These are phyloP conservation scores for Linum usitatissimum DNA, from an alignment of 345 rosid genomes.

Conservation along the genomic window DNA sequence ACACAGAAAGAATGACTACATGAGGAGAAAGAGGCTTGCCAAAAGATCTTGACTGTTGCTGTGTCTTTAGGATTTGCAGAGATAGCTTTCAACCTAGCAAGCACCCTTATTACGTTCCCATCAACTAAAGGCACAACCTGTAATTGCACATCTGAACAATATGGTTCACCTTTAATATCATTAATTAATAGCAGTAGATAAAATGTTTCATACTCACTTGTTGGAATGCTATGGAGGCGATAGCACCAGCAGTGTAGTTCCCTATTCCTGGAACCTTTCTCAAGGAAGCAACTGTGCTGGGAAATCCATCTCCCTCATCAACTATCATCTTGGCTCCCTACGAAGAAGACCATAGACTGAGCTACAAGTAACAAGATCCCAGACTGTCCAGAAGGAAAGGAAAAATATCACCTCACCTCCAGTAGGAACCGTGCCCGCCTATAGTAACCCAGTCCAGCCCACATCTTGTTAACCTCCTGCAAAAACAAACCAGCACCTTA, in stretches of 20 bases:
- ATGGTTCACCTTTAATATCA: not conserved
- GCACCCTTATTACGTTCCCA: conserved; percentile 64
- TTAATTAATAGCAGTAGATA: conserved; percentile 7
- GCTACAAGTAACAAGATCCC: no score
- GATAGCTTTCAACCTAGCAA: conserved; percentile 62
- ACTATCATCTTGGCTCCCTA: conserved; percentile 67
- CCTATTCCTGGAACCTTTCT: conserved; percentile 62
- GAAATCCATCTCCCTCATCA: conserved; percentile 39
- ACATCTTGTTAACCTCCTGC: conserved; percentile 95
- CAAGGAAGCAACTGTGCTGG: conserved; percentile 34
- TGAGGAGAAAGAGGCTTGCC: conserved; percentile 42
- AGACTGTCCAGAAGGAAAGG: no score
- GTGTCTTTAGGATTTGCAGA: conserved; percentile 79
- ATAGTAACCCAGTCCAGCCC: conserved; percentile 95
- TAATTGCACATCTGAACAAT: no score
- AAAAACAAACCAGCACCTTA: conserved; percentile 5
- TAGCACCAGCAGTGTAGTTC: conserved; percentile 68
- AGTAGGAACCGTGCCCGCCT: conserved; percentile 82
- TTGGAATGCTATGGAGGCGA: conserved; percentile 62
- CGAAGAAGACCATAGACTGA: not conserved
- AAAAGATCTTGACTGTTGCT: conserved; percentile 42
- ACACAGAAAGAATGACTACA: no score
- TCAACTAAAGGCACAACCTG: conserved; percentile 68
- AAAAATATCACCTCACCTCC: conserved; percentile 39
- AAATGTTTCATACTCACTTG: conserved; percentile 37